These are phyloP conservation scores for Verticillium nonalfalfae DNA, from an alignment of 2,329 filamentous ascomycete species.

Conservation along the genomic window DNA sequence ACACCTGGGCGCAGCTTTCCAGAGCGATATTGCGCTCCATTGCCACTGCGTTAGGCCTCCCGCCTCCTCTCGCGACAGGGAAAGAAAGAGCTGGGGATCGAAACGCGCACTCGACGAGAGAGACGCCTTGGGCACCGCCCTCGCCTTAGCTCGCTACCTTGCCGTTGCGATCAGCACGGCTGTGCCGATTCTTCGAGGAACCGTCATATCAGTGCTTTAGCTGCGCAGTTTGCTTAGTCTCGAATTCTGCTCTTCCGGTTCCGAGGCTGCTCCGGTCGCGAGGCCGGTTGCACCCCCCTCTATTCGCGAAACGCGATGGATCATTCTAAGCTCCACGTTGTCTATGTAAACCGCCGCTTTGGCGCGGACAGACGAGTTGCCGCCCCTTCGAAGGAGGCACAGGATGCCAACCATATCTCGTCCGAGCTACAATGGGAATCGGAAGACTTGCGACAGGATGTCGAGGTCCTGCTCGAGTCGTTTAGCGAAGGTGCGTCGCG, in stretches of 20 bases:
- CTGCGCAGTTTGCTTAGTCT: slow-evolving; percentile 9
- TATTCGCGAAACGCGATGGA: slow-evolving; percentile 52
- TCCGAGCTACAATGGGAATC: slow-evolving; percentile 24
- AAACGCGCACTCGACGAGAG: slow-evolving; percentile 2
- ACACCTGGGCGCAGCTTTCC: not conserved
- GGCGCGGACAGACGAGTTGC: slow-evolving; percentile 37
- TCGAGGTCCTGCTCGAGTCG: slow-evolving; percentile 43
- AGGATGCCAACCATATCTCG: slow-evolving; percentile 10
- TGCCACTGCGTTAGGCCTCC: not conserved
- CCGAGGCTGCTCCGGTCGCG: slow-evolving; percentile 53
- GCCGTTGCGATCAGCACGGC: too few relatives aligned
- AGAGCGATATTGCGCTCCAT: slow-evolving; percentile 1
- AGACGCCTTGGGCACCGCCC: slow-evolving; percentile 1
- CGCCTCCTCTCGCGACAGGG: not conserved
- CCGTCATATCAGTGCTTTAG: slow-evolving; percentile 3
- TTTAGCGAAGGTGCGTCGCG: slow-evolving; percentile 46
- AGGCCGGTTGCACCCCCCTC: slow-evolving; percentile 52
- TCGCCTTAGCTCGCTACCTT: not conserved
- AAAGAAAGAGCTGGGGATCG: not conserved
- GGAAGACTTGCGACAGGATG: slow-evolving; percentile 35
- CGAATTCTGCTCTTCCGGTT: slow-evolving; percentile 21
- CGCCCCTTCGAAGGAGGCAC: slow-evolving; percentile 14
- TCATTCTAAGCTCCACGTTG: slow-evolving; percentile 49
- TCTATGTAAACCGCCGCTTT: slow-evolving; percentile 53
- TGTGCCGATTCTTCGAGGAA: not conserved